Percentiles rank a stretch among this genome's conserved stretches.
Conservation (phyloP, 305 asterid species). For the Fraxinus ornus region DNA sequence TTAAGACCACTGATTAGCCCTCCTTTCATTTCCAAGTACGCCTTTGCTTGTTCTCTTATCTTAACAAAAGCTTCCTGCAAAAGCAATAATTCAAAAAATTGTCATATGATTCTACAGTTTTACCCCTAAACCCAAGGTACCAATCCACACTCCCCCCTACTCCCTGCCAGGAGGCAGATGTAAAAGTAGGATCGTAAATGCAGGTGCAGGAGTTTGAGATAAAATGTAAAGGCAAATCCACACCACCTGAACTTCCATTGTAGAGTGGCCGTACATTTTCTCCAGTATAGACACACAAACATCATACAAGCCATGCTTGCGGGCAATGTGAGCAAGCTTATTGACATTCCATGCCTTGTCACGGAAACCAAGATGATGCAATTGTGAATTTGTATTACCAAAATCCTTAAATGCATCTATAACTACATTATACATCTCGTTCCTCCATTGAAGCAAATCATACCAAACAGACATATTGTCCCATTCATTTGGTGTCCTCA, state of each 20-base stretch:
- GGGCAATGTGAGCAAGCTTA: slow-evolving; percentile 96
- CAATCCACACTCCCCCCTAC: slow-evolving; percentile 4
- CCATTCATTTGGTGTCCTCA: slow-evolving; percentile 99
- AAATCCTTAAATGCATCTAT: slow-evolving; percentile 96
- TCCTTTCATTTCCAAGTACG: slow-evolving; percentile 97
- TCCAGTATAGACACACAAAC: slow-evolving; percentile 93
- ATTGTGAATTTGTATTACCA: slow-evolving; percentile 73
- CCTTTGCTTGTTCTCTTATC: slow-evolving; percentile 98
- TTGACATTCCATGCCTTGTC: slow-evolving; percentile 99
- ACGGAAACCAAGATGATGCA: slow-evolving; percentile 98
- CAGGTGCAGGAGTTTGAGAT: neutral
- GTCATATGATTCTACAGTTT: neutral
- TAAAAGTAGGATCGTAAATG: slow-evolving; percentile 3
- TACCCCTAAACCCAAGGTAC: neutral
- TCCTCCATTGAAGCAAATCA: slow-evolving; percentile 98
- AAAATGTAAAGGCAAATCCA: slow-evolving; percentile 7
- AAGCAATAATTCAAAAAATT: slow-evolving; percentile 5
- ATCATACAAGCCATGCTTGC: slow-evolving; percentile 93
- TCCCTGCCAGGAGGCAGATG: neutral
- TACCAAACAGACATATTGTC: slow-evolving; percentile 98
- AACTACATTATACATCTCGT: slow-evolving; percentile 94
- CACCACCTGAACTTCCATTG: slow-evolving; percentile 98
- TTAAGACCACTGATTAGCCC: slow-evolving; percentile 95
- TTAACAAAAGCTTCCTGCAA: slow-evolving; percentile 98
- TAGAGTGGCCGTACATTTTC: slow-evolving; percentile 99